Evolutionary conservation across 139 green algal genomes (phyloP), one percentile per base, ranked within the genome.

Genomic region (Trebouxia sp.): DNA sequence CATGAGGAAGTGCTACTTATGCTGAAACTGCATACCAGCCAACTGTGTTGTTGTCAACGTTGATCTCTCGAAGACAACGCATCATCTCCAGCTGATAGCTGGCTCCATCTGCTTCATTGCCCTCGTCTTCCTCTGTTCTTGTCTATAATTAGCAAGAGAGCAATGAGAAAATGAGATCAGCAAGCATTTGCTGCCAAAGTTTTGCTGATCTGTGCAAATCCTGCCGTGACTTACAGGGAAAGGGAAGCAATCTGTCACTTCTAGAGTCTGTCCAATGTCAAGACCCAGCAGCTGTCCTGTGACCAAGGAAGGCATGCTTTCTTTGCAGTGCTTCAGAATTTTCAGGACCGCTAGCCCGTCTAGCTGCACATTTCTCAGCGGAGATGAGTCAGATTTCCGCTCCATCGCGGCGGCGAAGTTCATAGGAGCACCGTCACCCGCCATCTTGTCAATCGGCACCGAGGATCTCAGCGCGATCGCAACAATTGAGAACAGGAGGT

Each of bases 31-130:
- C 67, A 17, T 81, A 97, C 97, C 97, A 99, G 41, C 97, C 97
- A 0, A 99, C 95, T n/a, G 92, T 98, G 93, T 99, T 99, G 89
- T 98, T 98, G 85, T 99, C 97, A 3, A 97, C 94, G 79, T 99
- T 99, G 56, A 98, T 91, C 79, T 99, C 97, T 8, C 97, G 86
- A 78, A 99, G 83, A 86, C 95, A 98, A 24, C 94, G 91, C 94
- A 99, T 98, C 94, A 99, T 99, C 42, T 98, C 94, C 56, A 98
- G 88, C 93, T 99, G 96, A 79, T 98, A 99, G 66, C 92, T 93
- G 26, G 93, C 92, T 17, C 87, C 90, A 47, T 96, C 92, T 14
- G 72, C 65, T 2, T 84, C 86, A 14, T 58, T 83, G 4, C 39
- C 83, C 32, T 94, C 93, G 3, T 92, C 87, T 22, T 94, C 89